Evolutionary conservation across 2,329 filamentous ascomycete genomes (phyloP).

Genomic region (Emergomyces orientalis): DNA sequence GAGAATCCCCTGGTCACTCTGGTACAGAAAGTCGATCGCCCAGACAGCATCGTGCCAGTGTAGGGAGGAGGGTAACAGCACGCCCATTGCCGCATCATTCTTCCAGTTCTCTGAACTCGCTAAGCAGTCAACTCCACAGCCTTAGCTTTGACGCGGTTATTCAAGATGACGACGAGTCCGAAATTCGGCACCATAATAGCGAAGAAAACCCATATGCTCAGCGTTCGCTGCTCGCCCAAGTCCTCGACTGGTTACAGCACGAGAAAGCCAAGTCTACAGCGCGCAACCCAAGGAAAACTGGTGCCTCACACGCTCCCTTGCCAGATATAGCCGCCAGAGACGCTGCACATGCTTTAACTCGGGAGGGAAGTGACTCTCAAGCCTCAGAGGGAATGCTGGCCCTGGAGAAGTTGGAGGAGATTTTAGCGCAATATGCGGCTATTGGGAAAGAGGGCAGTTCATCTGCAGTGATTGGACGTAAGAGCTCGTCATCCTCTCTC

Average conservation of each 20-base stretch:
- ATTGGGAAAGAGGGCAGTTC: constrained; percentile 22
- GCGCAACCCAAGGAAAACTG: constrained; percentile 35
- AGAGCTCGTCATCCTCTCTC: constrained; percentile 8
- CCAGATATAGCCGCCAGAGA: constrained; percentile 20
- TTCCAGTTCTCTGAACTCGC: constrained; percentile 18
- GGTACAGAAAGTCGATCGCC: constrained; percentile 5
- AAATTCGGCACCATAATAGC: background rate
- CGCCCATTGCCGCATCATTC: constrained; percentile 15
- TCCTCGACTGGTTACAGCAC: constrained; percentile 72
- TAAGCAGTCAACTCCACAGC: constrained; percentile 17
- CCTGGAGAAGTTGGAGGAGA: constrained; percentile 70
- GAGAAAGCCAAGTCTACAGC: constrained; percentile 61
- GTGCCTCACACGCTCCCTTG: constrained; percentile 32
- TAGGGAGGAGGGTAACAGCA: constrained; percentile 20
- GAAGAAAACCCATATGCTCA: constrained; percentile 18
- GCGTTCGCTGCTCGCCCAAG: constrained; percentile 54
- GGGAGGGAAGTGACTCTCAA: constrained; percentile 46
- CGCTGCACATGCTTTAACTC: constrained; percentile 16
- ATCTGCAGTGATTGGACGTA: constrained; percentile 6
- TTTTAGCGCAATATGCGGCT: constrained; percentile 41
- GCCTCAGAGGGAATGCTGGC: constrained; percentile 62
- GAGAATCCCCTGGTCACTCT: background rate
- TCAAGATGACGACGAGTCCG: constrained; percentile 7
- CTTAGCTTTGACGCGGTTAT: constrained; percentile 14
- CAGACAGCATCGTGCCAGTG: constrained; percentile 17